Base-by-base conservation (phyloP, 1,284 basidiomycete species). In the Tilletia indica region DNA sequence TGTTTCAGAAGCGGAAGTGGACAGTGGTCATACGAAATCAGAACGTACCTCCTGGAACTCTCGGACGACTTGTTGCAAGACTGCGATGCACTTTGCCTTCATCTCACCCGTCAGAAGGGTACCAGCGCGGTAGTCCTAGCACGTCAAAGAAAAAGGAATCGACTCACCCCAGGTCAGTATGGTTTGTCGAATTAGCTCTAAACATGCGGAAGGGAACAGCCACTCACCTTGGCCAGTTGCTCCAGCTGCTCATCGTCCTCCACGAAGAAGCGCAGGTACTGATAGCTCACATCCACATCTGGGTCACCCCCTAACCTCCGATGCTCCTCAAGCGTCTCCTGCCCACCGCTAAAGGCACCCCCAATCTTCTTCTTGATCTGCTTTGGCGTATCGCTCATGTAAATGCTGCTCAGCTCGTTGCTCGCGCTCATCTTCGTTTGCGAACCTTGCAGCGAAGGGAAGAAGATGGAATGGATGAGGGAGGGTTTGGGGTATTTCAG, bases 331-430 rank as follows among this genome's bases (percentile, higher is more conserved):
- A 94, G 90, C 12, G 93, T 96, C 85, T 95, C 95, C 83, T 84
- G 80, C 4, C 86, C 86, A 4, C 86, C 86, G n/a, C 83, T 85
- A 73, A 86, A 86, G 14, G 86, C 86, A 81, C 89, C 91, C 84
- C 94, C 97, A 84, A 99, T 91, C 87, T 99, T 99, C 85, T 94
- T 98, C 87, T 97, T 97, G 87, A 99, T 97, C 86, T 95, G 92
- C 77, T 90, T 91, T 19, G 91, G 88, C 70, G 92, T 93, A 85
- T 99, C 97, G 68, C 89, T 93, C 95, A 99, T 97, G 86, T 89
- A 98, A 78, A 99, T 96, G 78, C 91, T 92, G 74, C 90, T 92
- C 85, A 93, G 95, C 47, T 90, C 88, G 85, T 95, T 91, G 68
- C 92, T 94, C 3, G 96, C 96, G 82, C 93, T 95, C 97, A 99